These are phyloP conservation scores for Arthrobotrys megalospora DNA, from an alignment of 2,329 filamentous ascomycete species.

Conservation along the genomic window DNA sequence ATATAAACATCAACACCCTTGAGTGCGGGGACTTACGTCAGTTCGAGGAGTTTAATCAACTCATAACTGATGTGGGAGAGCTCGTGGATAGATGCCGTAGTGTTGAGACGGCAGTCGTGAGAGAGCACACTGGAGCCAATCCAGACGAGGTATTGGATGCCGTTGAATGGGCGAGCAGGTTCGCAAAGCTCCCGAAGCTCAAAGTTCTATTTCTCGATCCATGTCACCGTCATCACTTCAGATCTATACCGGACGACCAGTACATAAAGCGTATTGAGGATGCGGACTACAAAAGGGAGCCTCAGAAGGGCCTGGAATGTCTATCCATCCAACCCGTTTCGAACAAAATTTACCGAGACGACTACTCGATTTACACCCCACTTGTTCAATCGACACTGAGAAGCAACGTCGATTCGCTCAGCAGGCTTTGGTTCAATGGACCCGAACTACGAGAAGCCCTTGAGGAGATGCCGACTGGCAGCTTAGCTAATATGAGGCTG, in stretches of 20 bases:
- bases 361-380: constrained; percentile 15
- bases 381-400: constrained; percentile 1
- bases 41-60: neutral
- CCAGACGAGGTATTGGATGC: neutral
- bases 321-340: constrained; percentile 34
- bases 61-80: neutral
- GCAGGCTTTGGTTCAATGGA: constrained; percentile 44
- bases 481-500: constrained; percentile 25
- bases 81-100: constrained; percentile 18
- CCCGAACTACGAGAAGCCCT: constrained; percentile 22
- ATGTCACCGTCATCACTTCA: neutral
- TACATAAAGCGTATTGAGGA: constrained; percentile 26
- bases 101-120: neutral
- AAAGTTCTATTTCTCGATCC: constrained; percentile 38
- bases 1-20: constrained; percentile 25
- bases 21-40: constrained; percentile 8
- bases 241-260: constrained; percentile 37
- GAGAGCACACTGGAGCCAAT: constrained; percentile 16
- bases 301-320: constrained; percentile 6
- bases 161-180: constrained; percentile 11
- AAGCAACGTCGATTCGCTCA: constrained; percentile 20
- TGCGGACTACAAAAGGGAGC: too few species aligned
- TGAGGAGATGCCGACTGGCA: constrained; percentile 10
- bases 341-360: constrained; percentile 2
- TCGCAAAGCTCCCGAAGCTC: constrained; percentile 13